A percentile compares a stretch with the other conserved stretches of the same genome.
These are phyloP conservation scores for Euphorbia celastroides DNA, from an alignment of 441 rosid genomes.

Conservation along the genomic window DNA sequence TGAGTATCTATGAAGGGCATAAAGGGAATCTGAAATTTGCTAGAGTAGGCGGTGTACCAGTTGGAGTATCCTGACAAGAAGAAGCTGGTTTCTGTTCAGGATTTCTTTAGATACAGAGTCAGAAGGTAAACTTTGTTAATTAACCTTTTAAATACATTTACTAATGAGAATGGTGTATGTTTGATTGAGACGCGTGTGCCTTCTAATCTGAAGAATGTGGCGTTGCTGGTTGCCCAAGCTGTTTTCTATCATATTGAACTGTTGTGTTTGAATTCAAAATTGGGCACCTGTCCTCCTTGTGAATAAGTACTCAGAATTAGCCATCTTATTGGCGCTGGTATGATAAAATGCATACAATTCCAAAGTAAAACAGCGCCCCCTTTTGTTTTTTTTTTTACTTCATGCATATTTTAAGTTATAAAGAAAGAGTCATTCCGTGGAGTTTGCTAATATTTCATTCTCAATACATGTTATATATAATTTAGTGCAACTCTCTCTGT, in stretches of 20 bases:
- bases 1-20: conserved; percentile 66
- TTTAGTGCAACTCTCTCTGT: background rate
- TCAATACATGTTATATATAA: background rate
- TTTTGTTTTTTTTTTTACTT: background rate
- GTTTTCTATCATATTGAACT: background rate
- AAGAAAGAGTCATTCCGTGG: background rate
- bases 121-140: conserved; percentile 59
- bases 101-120: conserved; percentile 96
- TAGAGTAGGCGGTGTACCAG: conserved; percentile 76
- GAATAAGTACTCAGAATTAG: too few species aligned
- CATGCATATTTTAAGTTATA: background rate
- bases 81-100: conserved; percentile 88
- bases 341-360: background rate
- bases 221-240: background rate
- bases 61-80: conserved; percentile 89
- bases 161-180: background rate
- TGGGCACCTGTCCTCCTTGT: background rate
- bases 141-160: background rate
- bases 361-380: background rate
- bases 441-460: background rate
- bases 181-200: background rate
- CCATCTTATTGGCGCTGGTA: background rate
- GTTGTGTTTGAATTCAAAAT: background rate
- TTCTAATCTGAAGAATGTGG: background rate
- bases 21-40: conserved; percentile 84